Base-by-base conservation (phyloP, 495 filamentous ascomycete genomes). In the Penicillium longicatenatum region DNA sequence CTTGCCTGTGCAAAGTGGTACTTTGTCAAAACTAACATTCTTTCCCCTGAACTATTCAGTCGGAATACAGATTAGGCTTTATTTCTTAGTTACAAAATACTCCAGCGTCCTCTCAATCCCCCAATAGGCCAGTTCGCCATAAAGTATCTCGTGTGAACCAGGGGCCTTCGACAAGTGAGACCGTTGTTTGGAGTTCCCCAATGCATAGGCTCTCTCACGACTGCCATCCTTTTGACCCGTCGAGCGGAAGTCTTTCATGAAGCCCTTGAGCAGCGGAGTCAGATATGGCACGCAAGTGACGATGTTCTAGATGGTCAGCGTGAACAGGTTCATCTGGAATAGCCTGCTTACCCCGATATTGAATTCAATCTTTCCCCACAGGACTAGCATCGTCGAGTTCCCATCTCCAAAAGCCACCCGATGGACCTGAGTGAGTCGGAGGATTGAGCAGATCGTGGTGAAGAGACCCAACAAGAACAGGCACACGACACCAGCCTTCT, bases 301-400 rank as follows among this genome's bases (percentile, higher is more conserved):
- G 54, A 80, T 75, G 52, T 80, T 80, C 76, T 80, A 58, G 17
- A 24, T 9, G 2, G 4, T 22, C 22, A 47, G 48, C 12, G 11
- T 37, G 11, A 30, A 26, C 26, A 14, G 12, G 31, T 35, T 10
- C 12, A 3, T 35, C 2, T 35, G 31, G 0, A 14, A 11, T 11
- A 14, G 26, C 26, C 26, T 48, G 63, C 70, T 44, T 70, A 76
- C 75, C 37, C 83, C 82, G 47, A 83, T 71, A 60, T 84, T 84
- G 63, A 85, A 78, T 59, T 84, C 82, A 49, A 85, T 82, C 6
- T 79, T 79, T 2, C 82, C 82, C 81, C 79, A 84, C 1, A 85
- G 62, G 6, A 85, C 76, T 12, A 85, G 72, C 76, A 84, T 78
- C 2, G 83, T 84, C 6, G 80, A 81, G 60, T 85, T 82, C 20